Percentiles rank a stretch among this genome's conserved stretches.
phyloP scores from a whole-genome alignment of 1,284 basidiomycete species.

The Ceratobasidium sp. region DNA sequence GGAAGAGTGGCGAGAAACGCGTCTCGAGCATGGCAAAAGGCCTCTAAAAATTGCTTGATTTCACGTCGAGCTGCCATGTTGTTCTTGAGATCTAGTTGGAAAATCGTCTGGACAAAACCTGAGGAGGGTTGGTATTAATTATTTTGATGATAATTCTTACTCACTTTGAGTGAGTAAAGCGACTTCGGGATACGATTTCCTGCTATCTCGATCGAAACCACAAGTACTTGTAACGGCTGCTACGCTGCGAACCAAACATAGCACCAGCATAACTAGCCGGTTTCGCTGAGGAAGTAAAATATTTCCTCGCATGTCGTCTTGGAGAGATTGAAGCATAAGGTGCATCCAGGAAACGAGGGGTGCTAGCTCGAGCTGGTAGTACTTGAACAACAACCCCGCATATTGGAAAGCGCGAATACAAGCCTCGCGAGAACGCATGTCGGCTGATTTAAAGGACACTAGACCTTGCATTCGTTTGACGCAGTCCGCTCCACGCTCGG shows the following conservation, averaged over 20 bases:
- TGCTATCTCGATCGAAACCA: slow-evolving; percentile 27
- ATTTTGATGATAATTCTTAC: slow-evolving; percentile 27
- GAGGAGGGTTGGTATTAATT: slow-evolving; percentile 30
- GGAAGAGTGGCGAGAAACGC: slow-evolving; percentile 62
- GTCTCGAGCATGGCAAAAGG: slow-evolving; percentile 71
- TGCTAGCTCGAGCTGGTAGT: slow-evolving; percentile 66
- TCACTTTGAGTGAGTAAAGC: slow-evolving; percentile 28
- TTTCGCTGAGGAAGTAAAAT: slow-evolving; percentile 49
- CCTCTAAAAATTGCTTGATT: slow-evolving; percentile 68
- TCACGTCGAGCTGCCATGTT: slow-evolving; percentile 66
- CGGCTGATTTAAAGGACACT: slow-evolving; percentile 74
- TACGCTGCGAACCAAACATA: slow-evolving; percentile 66
- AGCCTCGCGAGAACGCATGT: slow-evolving; percentile 74
- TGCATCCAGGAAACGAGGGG: slow-evolving; percentile 74
- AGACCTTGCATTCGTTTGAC: slow-evolving; percentile 60
- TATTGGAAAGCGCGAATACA: slow-evolving; percentile 84
- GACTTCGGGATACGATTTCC: slow-evolving; percentile 17
- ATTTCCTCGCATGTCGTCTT: slow-evolving; percentile 63
- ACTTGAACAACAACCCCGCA: slow-evolving; percentile 73
- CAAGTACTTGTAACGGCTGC: slow-evolving; percentile 25
- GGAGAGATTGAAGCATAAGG: slow-evolving; percentile 69
- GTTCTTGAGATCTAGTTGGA: slow-evolving; percentile 63
- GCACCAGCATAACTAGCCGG: slow-evolving; percentile 53
- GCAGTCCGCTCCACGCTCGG: slow-evolving; percentile 47
- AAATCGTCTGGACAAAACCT: slow-evolving; percentile 71